Evolutionary conservation across 2,329 filamentous ascomycete species (phyloP).

Genomic region (Colletotrichum sojae): DNA sequence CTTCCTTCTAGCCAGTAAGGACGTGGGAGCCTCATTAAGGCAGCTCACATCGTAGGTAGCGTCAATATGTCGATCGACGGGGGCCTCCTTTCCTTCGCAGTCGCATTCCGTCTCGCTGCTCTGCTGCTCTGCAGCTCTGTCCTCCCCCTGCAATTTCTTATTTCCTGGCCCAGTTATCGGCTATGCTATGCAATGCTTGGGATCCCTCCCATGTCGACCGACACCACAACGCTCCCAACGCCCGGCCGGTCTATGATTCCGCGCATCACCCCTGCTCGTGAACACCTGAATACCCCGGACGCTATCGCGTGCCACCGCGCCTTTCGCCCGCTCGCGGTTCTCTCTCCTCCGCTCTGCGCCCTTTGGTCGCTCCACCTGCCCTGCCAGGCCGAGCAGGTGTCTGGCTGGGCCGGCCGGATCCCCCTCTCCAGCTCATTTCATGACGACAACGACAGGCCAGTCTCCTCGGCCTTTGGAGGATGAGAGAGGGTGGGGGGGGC

Average conservation of each 20-base stretch:
- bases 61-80: constrained; percentile 25
- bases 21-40: constrained; percentile 36
- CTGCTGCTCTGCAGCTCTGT: background rate
- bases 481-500: too few relatives aligned
- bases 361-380: constrained; percentile 28
- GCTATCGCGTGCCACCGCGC: constrained; percentile 26
- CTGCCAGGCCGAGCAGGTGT: constrained; percentile 34
- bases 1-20: constrained; percentile 2
- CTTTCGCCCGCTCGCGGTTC: background rate
- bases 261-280: background rate
- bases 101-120: constrained; percentile 6
- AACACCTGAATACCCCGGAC: constrained; percentile 6
- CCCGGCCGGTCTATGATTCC: constrained; percentile 11
- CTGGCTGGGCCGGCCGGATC: background rate
- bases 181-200: constrained; percentile 7
- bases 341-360: background rate
- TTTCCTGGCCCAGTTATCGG: constrained; percentile 16
- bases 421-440: constrained; percentile 15
- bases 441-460: constrained; percentile 19
- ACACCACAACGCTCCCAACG: background rate
- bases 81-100: constrained; percentile 1
- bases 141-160: constrained; percentile 30
- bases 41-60: constrained; percentile 27
- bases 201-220: background rate
- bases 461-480: background rate